phyloP scores from a whole-genome alignment of 2,329 filamentous ascomycete genomes.

The Phialemoniopsis sp. region DNA sequence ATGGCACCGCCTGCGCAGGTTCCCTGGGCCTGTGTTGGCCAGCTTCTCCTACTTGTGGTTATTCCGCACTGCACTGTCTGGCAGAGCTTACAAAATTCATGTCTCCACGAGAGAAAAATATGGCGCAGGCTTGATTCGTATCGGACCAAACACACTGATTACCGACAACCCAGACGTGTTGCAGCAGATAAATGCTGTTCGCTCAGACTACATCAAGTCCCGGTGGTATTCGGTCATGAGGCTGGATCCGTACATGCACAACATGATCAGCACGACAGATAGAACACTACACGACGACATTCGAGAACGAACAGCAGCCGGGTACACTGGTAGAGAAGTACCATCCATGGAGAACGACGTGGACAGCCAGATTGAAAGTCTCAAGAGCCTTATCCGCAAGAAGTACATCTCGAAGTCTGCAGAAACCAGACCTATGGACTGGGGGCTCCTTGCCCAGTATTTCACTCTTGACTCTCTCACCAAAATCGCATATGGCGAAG shows the following conservation, averaged over 20 bases:
- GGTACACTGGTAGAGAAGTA: slow-evolving; percentile 1
- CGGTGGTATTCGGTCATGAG: slow-evolving; percentile 2
- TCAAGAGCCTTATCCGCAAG: slow-evolving; percentile 30
- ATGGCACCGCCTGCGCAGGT: slow-evolving; percentile 3
- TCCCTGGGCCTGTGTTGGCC: slow-evolving; percentile 9
- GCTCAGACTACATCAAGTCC: slow-evolving; percentile 1
- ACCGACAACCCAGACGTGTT: slow-evolving; percentile 2
- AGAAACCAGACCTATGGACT: slow-evolving; percentile 25
- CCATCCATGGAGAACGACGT: slow-evolving; percentile 1
- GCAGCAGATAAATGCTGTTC: neutral
- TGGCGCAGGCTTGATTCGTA: neutral
- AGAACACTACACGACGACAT: slow-evolving; percentile 1
- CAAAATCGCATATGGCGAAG: neutral
- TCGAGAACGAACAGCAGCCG: slow-evolving; percentile 1
- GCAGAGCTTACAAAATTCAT: neutral
- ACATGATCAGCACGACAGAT: slow-evolving; percentile 3
- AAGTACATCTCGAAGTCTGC: slow-evolving; percentile 32
- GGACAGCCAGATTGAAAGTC: slow-evolving; percentile 10
- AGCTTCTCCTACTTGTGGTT: slow-evolving; percentile 7
- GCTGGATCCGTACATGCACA: slow-evolving; percentile 1
- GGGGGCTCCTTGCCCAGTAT: slow-evolving; percentile 11
- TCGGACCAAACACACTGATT: slow-evolving; percentile 4
- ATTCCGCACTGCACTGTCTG: neutral
- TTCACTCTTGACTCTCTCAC: slow-evolving; percentile 1
- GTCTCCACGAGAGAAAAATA: neutral